These are phyloP conservation scores for Hyaloperonospora arabidopsidis DNA, from an alignment of 352 stramenopile species.

Conservation along the genomic window DNA sequence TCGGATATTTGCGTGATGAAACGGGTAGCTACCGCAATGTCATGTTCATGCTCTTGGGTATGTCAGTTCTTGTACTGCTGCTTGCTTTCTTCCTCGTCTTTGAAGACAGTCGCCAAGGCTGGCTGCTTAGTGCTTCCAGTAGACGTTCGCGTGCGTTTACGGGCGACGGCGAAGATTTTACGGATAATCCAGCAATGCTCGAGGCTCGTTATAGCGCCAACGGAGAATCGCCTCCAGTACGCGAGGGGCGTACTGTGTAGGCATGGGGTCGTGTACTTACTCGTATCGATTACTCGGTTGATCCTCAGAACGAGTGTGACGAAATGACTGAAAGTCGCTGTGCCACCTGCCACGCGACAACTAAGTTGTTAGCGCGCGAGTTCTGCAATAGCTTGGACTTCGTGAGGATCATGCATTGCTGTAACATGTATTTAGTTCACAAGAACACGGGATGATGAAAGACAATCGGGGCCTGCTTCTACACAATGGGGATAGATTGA, in stretches of 20 bases:
- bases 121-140: constrained; percentile 51
- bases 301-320: constrained; percentile 12
- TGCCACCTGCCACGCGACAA: constrained; percentile 11
- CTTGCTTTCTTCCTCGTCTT: constrained; percentile 58
- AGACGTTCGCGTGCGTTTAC: constrained; percentile 45
- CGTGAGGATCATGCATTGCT: constrained; percentile 10
- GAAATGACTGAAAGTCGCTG: constrained; percentile 13
- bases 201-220: constrained; percentile 28
- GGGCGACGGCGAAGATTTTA: constrained; percentile 53
- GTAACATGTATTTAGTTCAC: constrained; percentile 45
- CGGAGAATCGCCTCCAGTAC: constrained; percentile 14
- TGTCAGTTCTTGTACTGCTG: constrained; percentile 61
- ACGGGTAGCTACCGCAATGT: constrained; percentile 72
- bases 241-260: constrained; percentile 8
- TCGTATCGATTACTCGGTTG: constrained; percentile 8
- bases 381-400: constrained; percentile 8
- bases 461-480: too few species aligned
- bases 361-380: constrained; percentile 11
- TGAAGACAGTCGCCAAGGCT: constrained; percentile 50
- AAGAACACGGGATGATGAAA: constrained; percentile 21
- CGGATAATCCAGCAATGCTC: constrained; percentile 32
- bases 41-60: constrained; percentile 77
- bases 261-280: not conserved
- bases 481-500: too few species aligned
- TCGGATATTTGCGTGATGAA: constrained; percentile 77